Conservation (phyloP, 306 rosid species). For the Fragaria nilgerrensis region DNA sequence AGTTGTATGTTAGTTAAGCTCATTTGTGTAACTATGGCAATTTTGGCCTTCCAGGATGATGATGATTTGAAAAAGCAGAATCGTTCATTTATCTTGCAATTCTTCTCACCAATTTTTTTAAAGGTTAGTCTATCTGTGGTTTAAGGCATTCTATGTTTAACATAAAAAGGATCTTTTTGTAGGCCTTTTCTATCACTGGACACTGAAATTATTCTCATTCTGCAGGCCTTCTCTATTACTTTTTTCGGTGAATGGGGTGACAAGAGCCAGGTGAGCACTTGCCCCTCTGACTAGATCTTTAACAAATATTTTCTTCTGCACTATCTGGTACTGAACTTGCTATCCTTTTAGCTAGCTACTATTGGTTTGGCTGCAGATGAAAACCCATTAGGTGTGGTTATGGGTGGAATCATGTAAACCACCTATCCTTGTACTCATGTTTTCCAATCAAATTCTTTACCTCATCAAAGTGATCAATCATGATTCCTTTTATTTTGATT, state of each 20-base stretch:
- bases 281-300: constrained; percentile 10
- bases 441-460: background rate
- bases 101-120: constrained; percentile 74
- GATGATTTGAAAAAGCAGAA: constrained; percentile 58
- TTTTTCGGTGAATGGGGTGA: constrained; percentile 99
- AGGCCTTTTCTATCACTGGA: constrained; percentile 73
- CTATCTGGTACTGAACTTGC: constrained; percentile 17
- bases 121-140: constrained; percentile 49
- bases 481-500: background rate
- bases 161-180: constrained; percentile 17
- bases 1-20: background rate
- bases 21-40: background rate
- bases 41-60: constrained; percentile 50
- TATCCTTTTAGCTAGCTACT: constrained; percentile 76
- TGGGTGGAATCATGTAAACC: constrained; percentile 90
- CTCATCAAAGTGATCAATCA: background rate
- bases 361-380: constrained; percentile 96
- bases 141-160: constrained; percentile 14
- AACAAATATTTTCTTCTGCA: constrained; percentile 9
- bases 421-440: background rate
- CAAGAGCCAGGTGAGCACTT: constrained; percentile 82
- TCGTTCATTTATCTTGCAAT: constrained; percentile 56
- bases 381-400: constrained; percentile 86
- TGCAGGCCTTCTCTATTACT: constrained; percentile 88
- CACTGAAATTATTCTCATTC: constrained; percentile 20